Base-by-base conservation (phyloP, 2,329 filamentous ascomycete genomes). In the Epichloe bromicola region DNA sequence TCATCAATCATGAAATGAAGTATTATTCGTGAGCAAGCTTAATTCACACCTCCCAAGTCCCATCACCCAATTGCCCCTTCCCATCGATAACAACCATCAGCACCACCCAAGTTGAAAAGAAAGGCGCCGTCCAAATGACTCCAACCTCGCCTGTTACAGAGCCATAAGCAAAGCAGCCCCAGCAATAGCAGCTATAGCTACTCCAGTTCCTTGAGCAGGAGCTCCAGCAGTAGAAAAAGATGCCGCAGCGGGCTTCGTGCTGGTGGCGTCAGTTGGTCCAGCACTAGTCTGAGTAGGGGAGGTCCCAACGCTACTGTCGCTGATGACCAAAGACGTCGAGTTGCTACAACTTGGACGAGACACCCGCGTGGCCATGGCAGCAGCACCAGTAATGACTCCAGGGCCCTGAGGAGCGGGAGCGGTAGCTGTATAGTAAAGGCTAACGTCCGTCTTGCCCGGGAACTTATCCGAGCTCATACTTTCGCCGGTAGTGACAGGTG, bases 361-460 rank as follows among this genome's bases (percentile, higher is more conserved):
- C 8, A 19, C 40, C 12, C 59, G 61, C 5, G 65, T 68, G 11
- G 68, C 68, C 11, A 57, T 59, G 19, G 65, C 61, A 8, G 67
- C 68, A 40, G 60, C 64, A 12, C 70, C 70, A 33, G 69, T 73
- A 51, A 74, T 70, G 15, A 57, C 50, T 17, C 72, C 71, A 1
- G 66, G 64, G 0, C 70, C 70, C 53, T 70, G 69, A 5, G 53
- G 51, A 1, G 61, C 66, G 20, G 55, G 26, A 30, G 26, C 26
- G 26, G 26, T 65, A 2, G 65, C 58, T 6, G 70, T 73, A 58
- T 68, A 72, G 56, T 73, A 73, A 34, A 70, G 53, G 51, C 66
- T 69, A 11, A 71, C 63, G n/a, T 64, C 68, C 40, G 68, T 66
- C 57, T 67, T 56, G 33, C 66, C 61, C 2, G 62, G 63, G 36